Conservation (phyloP, 805 yeast species). For the Yarrowia bubula region DNA sequence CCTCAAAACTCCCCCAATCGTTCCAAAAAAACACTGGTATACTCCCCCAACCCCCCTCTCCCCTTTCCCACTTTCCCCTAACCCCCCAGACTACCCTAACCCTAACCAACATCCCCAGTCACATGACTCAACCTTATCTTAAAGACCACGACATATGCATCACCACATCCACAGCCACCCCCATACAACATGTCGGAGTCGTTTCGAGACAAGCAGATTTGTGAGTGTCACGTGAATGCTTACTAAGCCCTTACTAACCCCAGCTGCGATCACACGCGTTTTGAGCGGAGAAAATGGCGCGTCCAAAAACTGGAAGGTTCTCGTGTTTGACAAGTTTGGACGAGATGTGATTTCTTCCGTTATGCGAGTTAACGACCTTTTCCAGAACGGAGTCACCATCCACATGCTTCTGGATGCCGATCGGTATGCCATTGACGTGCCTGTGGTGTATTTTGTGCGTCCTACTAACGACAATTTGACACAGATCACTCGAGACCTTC, state of each 20-base stretch:
- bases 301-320: slow-evolving; percentile 71
- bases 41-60: not conserved
- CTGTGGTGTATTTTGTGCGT: slow-evolving; percentile 86
- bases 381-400: slow-evolving; percentile 87
- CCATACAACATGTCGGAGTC: slow-evolving; percentile 29
- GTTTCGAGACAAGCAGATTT: slow-evolving; percentile 39
- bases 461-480: slow-evolving; percentile 79
- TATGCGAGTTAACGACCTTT: slow-evolving; percentile 84
- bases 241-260: slow-evolving; percentile 5
- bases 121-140: not conserved
- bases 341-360: slow-evolving; percentile 87
- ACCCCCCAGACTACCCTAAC: not conserved
- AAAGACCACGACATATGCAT: slow-evolving; percentile 16
- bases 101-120: not conserved
- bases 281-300: slow-evolving; percentile 62
- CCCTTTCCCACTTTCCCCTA: not conserved
- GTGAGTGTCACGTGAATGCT: slow-evolving; percentile 29
- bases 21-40: not conserved
- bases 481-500: slow-evolving; percentile 67
- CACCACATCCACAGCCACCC: not conserved
- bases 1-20: not conserved
- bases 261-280: slow-evolving; percentile 69
- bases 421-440: slow-evolving; percentile 88
- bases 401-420: slow-evolving; percentile 71
- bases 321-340: slow-evolving; percentile 76